phyloP scores from a whole-genome alignment of 495 filamentous ascomycete genomes.

The Usnea hakonensis region DNA sequence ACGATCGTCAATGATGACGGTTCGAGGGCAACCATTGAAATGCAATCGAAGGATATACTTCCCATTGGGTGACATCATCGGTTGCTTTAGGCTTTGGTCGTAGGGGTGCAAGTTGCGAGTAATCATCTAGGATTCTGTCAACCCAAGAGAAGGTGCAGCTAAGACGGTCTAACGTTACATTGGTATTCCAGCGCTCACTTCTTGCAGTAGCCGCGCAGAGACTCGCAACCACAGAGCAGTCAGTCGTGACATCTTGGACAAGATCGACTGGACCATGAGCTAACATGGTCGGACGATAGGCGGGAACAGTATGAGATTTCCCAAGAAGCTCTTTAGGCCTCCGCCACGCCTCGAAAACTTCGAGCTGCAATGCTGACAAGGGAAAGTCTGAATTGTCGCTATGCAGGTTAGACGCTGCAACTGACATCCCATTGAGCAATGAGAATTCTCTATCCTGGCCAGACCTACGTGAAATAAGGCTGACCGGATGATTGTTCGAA shows the following conservation, averaged over 20 bases:
- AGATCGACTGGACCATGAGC: constrained; percentile 57
- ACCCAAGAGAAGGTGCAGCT: neutral
- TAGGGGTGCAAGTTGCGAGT: constrained; percentile 66
- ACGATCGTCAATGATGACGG: constrained; percentile 85
- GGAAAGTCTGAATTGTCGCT: constrained; percentile 62
- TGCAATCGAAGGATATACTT: constrained; percentile 89
- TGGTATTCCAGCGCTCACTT: constrained; percentile 49
- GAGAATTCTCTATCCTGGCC: neutral
- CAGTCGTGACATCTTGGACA: constrained; percentile 86
- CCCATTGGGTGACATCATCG: constrained; percentile 61
- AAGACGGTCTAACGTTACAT: constrained; percentile 35
- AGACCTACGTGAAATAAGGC: constrained; percentile 47
- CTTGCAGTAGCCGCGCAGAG: constrained; percentile 75
- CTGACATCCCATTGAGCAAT: neutral
- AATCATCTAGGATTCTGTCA: constrained; percentile 50
- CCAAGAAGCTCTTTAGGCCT: constrained; percentile 53
- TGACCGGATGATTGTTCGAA: constrained; percentile 39
- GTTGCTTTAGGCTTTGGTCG: constrained; percentile 45
- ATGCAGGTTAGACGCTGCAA: constrained; percentile 25
- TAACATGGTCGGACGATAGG: constrained; percentile 42
- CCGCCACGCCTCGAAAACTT: constrained; percentile 74
- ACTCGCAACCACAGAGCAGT: constrained; percentile 95
- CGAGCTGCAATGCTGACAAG: constrained; percentile 62
- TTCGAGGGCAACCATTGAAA: constrained; percentile 89
- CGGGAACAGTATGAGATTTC: constrained; percentile 2